Evolutionary conservation across 1,284 basidiomycete species (phyloP), one percentile per base, ranked within the genome.

Genomic region (Leccinum subatratum): DNA sequence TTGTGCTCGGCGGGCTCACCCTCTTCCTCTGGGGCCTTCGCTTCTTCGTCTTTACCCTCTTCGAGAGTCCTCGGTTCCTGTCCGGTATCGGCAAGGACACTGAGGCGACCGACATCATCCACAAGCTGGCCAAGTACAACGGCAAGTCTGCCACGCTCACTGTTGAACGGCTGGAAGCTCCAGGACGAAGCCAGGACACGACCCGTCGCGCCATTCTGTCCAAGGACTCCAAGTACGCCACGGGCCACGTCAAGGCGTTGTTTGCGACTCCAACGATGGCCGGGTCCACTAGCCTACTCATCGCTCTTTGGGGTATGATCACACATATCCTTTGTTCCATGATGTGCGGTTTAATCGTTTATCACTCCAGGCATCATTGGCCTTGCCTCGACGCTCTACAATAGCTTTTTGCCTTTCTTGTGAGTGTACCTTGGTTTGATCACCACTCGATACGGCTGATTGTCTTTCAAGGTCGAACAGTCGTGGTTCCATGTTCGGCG

Each of bases 61-160:
- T 84, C 64, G 88, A 90, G 70, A 86, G 85, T 64, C 88, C 86
- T 14, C 83, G 85, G 61, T 88, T 81, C 78, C 81, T 92, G 28
- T 79, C 89, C 28, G 85, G 84, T 3, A 82, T 82, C 63, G 88
- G 89, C 1, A 79, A 79, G 57, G 88, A 91, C 67, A 81, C 79
- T 3, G 85, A 89, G 60, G 90, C 89, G 1, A 80, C 90, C 60
- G 81, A 80, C 1, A 82, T 89, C 63, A 74, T 92, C 8, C 81
- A 84, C 64, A 78, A 80, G 28, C 81, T 92, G 61, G 90, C 90
- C 0, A 73, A 72, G 30, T 88, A 83, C 80, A 92, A 92, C 71
- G 82, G 84, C 14, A 77, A 69, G 48, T 71, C 75, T 11, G 77
- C 76, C 2, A 72, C 68, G 1, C 72, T 86, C 39, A 80, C 78